Conservation (phyloP, 768 basidiomycete genomes). For the Rossbeevera mucosa region DNA sequence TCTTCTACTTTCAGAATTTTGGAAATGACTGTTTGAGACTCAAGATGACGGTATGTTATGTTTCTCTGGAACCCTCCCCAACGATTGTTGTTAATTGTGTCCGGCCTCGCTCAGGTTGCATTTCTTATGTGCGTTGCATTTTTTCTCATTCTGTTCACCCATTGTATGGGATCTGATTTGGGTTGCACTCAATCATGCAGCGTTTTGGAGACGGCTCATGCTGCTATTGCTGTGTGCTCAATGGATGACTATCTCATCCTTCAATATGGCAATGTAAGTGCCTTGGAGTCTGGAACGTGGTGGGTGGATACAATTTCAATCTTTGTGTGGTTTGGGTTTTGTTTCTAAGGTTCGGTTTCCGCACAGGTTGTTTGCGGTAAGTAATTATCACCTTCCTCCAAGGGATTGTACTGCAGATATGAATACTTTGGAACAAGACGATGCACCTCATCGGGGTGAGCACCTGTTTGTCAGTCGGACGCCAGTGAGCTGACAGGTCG, state of each 20-base stretch:
- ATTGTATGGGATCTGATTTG: no score
- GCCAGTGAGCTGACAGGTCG: no score
- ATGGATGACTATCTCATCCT: constrained; percentile 23
- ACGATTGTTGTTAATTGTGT: background rate
- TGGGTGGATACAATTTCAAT: no score
- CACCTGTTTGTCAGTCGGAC: no score
- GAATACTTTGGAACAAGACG: no score
- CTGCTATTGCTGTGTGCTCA: constrained; percentile 16
- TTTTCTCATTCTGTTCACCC: background rate
- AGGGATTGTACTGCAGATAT: no score
- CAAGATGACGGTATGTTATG: constrained; percentile 19
- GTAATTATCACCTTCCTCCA: no score
- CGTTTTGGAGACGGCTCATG: constrained; percentile 20
- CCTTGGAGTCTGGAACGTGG: no score
- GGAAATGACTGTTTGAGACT: constrained; percentile 13
- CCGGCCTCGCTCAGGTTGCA: constrained; percentile 13
- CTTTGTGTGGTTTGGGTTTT: no score
- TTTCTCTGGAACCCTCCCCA: background rate
- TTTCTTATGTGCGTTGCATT: constrained; percentile 12
- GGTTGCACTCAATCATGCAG: constrained; percentile 2
- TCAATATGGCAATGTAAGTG: constrained; percentile 8
- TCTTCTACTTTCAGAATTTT: constrained; percentile 29
- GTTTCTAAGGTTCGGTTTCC: no score
- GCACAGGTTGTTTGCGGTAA: no score
- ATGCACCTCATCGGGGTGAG: no score